Percentiles rank a stretch among this genome's conserved stretches.
These are phyloP conservation scores for Lentinula edodes DNA, from an alignment of 768 basidiomycete genomes.

Conservation along the genomic window DNA sequence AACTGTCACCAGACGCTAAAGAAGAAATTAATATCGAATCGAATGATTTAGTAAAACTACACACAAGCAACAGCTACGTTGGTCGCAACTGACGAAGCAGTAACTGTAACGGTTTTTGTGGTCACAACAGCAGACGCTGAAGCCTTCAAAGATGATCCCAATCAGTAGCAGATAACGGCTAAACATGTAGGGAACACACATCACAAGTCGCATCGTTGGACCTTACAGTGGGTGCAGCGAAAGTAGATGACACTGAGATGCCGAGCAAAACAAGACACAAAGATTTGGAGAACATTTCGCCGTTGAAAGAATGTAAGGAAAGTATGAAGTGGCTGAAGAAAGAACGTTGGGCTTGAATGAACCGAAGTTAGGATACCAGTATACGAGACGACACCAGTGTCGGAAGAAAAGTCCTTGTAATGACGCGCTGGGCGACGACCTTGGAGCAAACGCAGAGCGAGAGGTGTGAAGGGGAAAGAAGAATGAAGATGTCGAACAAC, in stretches of 20 bases:
- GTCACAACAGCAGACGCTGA: not conserved
- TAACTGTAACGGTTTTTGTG: conserved; percentile 2
- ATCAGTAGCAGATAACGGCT: not conserved
- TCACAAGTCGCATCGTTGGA: not conserved
- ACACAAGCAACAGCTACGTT: not conserved
- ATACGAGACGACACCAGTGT: conserved; percentile 7
- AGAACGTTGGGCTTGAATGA: conserved; percentile 1
- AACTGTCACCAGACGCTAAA: not conserved
- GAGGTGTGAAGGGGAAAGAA: not conserved
- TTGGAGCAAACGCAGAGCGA: conserved; percentile 3
- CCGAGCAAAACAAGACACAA: conserved; percentile 2
- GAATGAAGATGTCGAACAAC: not conserved
- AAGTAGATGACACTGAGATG: not conserved
- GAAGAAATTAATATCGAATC: not conserved
- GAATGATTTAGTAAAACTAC: not conserved
- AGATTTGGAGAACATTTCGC: conserved; percentile 7
- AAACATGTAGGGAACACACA: not conserved
- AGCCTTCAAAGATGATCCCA: not conserved
- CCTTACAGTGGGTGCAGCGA: not conserved
- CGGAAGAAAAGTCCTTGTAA: not conserved
- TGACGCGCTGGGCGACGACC: conserved; percentile 9
- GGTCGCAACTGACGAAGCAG: conserved; percentile 1
- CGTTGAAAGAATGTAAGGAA: conserved; percentile 1
- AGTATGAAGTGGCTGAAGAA: not conserved
- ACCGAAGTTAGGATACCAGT: not conserved